Base-by-base conservation (phyloP, 805 yeast genomes). In the Candida loeiensis region DNA sequence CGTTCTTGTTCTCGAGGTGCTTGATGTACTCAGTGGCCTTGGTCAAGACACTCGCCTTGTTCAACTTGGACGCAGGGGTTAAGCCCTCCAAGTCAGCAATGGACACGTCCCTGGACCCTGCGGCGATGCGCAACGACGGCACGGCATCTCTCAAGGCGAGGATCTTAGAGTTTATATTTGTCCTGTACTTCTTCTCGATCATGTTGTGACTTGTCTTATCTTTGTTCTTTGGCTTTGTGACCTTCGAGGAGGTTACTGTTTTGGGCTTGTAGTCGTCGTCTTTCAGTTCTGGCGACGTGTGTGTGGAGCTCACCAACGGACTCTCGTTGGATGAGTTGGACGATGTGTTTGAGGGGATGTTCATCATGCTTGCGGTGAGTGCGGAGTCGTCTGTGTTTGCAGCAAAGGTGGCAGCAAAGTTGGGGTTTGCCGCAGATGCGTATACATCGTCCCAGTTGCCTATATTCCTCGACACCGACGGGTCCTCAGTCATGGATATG, bases 161-260 rank as follows among this genome's bases (percentile, higher is more conserved):
- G 34, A 85, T 84, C 57, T 80, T 82, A 39, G 82, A 69, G 53
- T 84, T 85, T 48, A 85, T 82, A 53, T 85, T 85, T 15, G 85
- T 81, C 49, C 95, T 63, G 60, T 86, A 86, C 54, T 83, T 80
- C 62, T 85, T 85, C 56, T 86, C 95, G 49, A 85, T 81, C 70
- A 83, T 78, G 54, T 85, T 85, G 61, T 85, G 95, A 6, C 86
- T 74, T 1, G 80, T 69, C 59, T 82, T 74, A 40, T 74, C 76
- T 56, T 78, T 79, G 43, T 68, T 69, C 45, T 64, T 70, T 4
- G 78, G 75, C 48, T 76, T 78, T 4, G 64, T 38, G 14, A 67
- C 56, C 43, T 57, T 60, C 8, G 33, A 16, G 7, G 33, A 14
- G 7, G 33, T 30, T 5, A 30, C 17, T 4, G 33, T 15, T 28